Evolutionary conservation across 306 rosid genomes (phyloP), one percentile per base, ranked within the genome.

Genomic region (Prunus davidiana): DNA sequence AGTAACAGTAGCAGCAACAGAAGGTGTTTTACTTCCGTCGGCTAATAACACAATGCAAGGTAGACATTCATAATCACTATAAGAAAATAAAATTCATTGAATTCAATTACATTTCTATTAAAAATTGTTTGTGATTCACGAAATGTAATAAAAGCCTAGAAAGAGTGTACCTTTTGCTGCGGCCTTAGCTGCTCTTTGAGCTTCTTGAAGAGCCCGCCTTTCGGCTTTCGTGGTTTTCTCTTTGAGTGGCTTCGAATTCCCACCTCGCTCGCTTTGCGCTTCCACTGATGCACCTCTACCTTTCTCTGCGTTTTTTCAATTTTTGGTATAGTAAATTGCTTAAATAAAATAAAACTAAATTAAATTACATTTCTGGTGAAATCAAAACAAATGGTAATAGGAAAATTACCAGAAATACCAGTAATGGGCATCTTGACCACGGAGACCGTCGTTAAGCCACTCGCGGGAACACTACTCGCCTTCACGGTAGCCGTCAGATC

Each of bases 161-260:
- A 49, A 24, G 54, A 50, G 5, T 56, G 32, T 50, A 93, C 97
- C 96, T 86, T 93, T 93, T 7, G 90, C 83, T 70, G 87, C 85
- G 65, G 88, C 97, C 88, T 93, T 93, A 61, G 91, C 92, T 62
- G 93, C 96, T 88, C 97, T 84, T 57, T 93, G 97, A 69, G 93
- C 96, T 70, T 93, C 98, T 75, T 93, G 98, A 81, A 91, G 46
- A 32, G 97, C 93, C 20, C 93, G 90, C 78, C 96, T 91, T 85
- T 93, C 96, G 66, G 93, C 97, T 84, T 89, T 93, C 11, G 96
- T 84, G 32, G 89, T 80, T 85, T 89, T 91, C 62, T 60, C 89
- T 77, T 89, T 91, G 51, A 81, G 77, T 7, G 89, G 83, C 86
- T 86, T 84, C 22, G 83, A 71, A 79, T 50, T 78, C 41, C 83